Percentiles rank a stretch among this genome's conserved stretches.
Evolutionary conservation across 768 basidiomycete species (phyloP).

Genomic region (Hericium coralloides): DNA sequence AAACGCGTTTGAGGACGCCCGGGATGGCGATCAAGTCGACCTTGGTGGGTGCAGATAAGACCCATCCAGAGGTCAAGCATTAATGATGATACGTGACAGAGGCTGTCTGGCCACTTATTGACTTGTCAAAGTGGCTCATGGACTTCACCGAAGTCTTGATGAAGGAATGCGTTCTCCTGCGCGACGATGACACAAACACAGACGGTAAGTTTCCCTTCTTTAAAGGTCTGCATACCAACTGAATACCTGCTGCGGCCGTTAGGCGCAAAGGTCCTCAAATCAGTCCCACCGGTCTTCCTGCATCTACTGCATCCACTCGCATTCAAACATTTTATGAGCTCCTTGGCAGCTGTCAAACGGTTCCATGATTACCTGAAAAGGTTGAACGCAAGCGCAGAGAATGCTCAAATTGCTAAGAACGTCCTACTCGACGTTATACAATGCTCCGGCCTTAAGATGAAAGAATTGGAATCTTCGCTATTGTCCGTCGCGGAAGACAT

Average conservation of each 20-base stretch:
- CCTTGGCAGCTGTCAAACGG: slow-evolving; percentile 47
- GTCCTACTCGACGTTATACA: slow-evolving; percentile 55
- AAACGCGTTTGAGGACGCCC: slow-evolving; percentile 59
- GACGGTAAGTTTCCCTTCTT: slow-evolving; percentile 2
- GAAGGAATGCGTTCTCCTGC: slow-evolving; percentile 38
- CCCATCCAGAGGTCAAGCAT: background rate
- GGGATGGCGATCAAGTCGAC: slow-evolving; percentile 52
- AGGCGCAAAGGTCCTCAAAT: background rate
- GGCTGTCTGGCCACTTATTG: slow-evolving; percentile 65
- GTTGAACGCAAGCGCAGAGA: slow-evolving; percentile 49
- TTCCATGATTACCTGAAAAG: slow-evolving; percentile 46
- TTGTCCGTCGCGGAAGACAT: slow-evolving; percentile 27
- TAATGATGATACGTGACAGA: slow-evolving; percentile 29
- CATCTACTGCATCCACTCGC: slow-evolving; percentile 56
- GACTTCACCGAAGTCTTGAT: slow-evolving; percentile 53
- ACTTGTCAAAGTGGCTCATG: slow-evolving; percentile 53
- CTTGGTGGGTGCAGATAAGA: slow-evolving; percentile 35
- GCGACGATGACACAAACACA: slow-evolving; percentile 15
- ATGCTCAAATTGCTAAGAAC: slow-evolving; percentile 54
- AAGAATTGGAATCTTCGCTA: slow-evolving; percentile 39
- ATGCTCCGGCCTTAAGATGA: slow-evolving; percentile 56
- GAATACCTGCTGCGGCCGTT: background rate
- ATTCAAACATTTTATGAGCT: slow-evolving; percentile 39
- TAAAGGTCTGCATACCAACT: background rate
- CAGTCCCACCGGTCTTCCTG: slow-evolving; percentile 33